phyloP scores from a whole-genome alignment of 2,329 filamentous ascomycete genomes.

The Diaporthe sp. region DNA sequence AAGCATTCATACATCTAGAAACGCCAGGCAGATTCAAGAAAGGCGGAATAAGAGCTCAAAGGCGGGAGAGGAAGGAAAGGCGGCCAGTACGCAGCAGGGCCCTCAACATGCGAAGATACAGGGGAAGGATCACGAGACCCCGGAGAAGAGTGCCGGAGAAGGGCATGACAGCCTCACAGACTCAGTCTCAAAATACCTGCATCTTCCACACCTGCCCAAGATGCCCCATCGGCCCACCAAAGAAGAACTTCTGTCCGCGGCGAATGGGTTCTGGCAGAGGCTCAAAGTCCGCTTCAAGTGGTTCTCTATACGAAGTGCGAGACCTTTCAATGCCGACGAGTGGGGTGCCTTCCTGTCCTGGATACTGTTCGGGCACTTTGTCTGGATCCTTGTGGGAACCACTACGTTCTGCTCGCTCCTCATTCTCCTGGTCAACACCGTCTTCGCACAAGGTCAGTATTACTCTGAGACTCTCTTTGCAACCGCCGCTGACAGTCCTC shows the following conservation, averaged over 20 bases:
- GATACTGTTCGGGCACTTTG: slow-evolving; percentile 92
- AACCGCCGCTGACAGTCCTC: slow-evolving; percentile 27
- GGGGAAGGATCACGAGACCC: slow-evolving; percentile 54
- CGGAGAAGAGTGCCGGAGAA: slow-evolving; percentile 6
- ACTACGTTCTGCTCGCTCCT: slow-evolving; percentile 96
- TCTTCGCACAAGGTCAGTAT: slow-evolving; percentile 87
- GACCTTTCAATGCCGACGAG: slow-evolving; percentile 96
- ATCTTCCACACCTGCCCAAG: slow-evolving; percentile 71
- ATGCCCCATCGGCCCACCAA: slow-evolving; percentile 92
- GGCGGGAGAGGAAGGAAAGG: slow-evolving; percentile 44
- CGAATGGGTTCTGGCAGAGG: slow-evolving; percentile 92
- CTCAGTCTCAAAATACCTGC: slow-evolving; percentile 72
- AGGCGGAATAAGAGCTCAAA: slow-evolving; percentile 52
- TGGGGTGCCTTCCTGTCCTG: slow-evolving; percentile 96
- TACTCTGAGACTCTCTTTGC: not conserved
- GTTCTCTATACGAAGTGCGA: slow-evolving; percentile 93
- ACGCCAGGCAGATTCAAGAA: slow-evolving; percentile 45
- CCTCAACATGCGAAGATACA: slow-evolving; percentile 39
- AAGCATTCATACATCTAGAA: slow-evolving; percentile 49
- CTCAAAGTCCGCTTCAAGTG: slow-evolving; percentile 96
- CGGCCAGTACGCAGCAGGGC: slow-evolving; percentile 33
- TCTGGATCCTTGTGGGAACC: slow-evolving; percentile 97
- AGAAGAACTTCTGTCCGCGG: slow-evolving; percentile 91
- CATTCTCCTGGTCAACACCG: slow-evolving; percentile 93
- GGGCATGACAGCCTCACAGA: slow-evolving; percentile 54